Evolutionary conservation across 257 asterid species (phyloP), one percentile per base, ranked within the genome.

Genomic region (Cinchona pubescens): DNA sequence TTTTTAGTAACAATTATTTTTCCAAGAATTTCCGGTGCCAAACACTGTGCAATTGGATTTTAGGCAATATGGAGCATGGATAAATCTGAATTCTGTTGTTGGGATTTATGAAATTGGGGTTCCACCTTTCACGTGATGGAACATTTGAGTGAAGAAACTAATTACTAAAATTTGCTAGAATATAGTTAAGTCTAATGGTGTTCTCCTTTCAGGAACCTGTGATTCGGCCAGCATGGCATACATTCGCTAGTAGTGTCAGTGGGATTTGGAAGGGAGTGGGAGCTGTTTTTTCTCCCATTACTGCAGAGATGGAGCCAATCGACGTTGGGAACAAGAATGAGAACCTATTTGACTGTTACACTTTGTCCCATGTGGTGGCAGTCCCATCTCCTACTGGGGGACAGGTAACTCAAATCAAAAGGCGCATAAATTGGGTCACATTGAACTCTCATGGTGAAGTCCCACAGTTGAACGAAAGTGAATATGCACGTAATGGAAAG

Each of bases 211-310:
- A 94, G 99, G 99, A 94, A 83, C 97, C 99, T 29, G 98, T 95
- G 16, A 92, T 92, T 87, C 83, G 85, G 13, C 97, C 99, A 40
- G 86, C 91, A 45, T 95, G 98, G 99, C 78, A 87, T 84, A 95
- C 99, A 62, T 95, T 95, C 82, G 74, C 88, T 45, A 95, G 97
- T 82, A 95, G 99, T 81, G 86, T 95, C 71, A 92, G 98, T 82
- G 99, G 99, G 53, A 82, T 92, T 79, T 95, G 99, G 99, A 95
- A 90, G 90, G 99, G 99, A 77, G 96, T 92, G 74, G 99, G 99
- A 78, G 98, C 99, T 43, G 97, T 91, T 11, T 95, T 88, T 88
- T 95, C 98, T 75, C 94, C 99, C 48, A 83, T 86, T 73, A 95
- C 98, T 61, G 98, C 98, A 51, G 96, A 87, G 81, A 95, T 95